Conservation (phyloP, 2,329 filamentous ascomycete genomes). For the Talaromyces albobiverticillius region DNA sequence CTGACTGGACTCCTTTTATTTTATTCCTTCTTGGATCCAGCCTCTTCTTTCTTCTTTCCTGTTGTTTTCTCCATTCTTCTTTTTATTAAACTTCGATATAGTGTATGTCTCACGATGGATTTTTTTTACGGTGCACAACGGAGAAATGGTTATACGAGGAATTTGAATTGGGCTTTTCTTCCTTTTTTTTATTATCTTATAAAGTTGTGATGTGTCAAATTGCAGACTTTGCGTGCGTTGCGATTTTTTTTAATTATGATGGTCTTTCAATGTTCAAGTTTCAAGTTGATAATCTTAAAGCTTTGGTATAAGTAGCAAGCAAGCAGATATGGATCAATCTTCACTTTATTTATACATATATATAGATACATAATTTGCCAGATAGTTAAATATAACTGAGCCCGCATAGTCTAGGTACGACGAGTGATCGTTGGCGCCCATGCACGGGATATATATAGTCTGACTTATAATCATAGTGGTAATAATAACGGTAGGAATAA, state of each 20-base stretch:
- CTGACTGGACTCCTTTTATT: background rate
- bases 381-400: too few species aligned
- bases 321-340: background rate
- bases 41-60: background rate
- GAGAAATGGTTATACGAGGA: conserved; percentile 7
- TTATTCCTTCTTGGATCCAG: too few species aligned
- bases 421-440: too few species aligned
- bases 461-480: background rate
- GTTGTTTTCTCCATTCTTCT: background rate
- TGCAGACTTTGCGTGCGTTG: too few species aligned
- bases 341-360: background rate
- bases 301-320: background rate
- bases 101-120: conserved; percentile 7
- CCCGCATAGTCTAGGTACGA: too few species aligned
- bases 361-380: too few species aligned
- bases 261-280: too few species aligned
- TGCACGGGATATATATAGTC: background rate
- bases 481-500: background rate
- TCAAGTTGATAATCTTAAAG: too few species aligned
- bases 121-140: conserved; percentile 6
- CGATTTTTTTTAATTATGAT: too few species aligned
- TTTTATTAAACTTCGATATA: background rate
- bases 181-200: background rate
- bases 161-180: background rate
- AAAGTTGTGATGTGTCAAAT: background rate